Base-by-base conservation (phyloP, 805 yeast genomes). In the Metschnikowia hibisci region DNA sequence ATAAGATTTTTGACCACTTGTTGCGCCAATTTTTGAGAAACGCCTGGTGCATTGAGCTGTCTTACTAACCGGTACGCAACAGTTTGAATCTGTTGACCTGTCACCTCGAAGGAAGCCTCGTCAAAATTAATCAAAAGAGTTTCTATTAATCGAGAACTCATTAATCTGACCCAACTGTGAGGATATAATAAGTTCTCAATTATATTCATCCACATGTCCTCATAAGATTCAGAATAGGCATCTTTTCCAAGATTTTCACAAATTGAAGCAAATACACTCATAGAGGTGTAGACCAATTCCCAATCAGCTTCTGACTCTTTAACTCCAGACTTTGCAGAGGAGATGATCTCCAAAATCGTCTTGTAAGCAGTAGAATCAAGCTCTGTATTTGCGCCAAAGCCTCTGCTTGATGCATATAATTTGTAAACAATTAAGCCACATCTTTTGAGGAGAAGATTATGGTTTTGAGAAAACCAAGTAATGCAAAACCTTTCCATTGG, bases 161-260 rank as follows among this genome's bases (percentile, higher is more conserved):
- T 65, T 45, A 84, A 69, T 54, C 97, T 78, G 6, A 90, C 84
- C 98, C 98, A 90, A 1, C 93, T 74, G 62, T 90, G 97, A 2
- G 97, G 97, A 59, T 78, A 90, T 40, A 90, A 67, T 42, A 89
- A 69, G 23, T 80, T 63, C 3, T 73, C 74, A 18, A 78, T 68
- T 3, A 84, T 62, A 13, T 63, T 58, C 3, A 60, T 52, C 89
- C 91, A 85, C 7, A 76, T 53, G 0, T 20, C 14, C 35, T 63
- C 69, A 53, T 67, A 71, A 2, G 52, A 55, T 1, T 39, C 30
- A 3, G 47, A 42, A 36, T 68, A 68, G 7, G 62, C 55, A 0
- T 48, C 43, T 8, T 61, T 63, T 31, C 67, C 70, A 28, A 63
- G 54, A 18, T 67, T 62, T 37, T 71, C 69, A 25, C 69, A 64